Evolutionary conservation across 1,139 yeast species (phyloP).

Genomic region (Blastobotrys arbuscula): DNA sequence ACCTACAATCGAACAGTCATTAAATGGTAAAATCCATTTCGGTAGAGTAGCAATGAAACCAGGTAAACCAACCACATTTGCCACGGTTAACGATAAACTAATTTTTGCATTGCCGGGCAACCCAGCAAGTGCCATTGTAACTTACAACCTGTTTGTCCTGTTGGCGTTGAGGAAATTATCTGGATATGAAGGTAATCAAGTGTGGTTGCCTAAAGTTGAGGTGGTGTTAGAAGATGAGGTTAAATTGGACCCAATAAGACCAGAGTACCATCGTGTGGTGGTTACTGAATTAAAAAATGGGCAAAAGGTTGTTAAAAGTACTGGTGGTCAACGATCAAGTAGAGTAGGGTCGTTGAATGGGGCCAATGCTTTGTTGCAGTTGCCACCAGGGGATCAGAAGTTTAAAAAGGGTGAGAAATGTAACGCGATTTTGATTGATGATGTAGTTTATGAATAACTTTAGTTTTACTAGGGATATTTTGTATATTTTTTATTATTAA

Average conservation of each 20-base stretch:
- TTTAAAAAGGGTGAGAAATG: slow-evolving; percentile 2
- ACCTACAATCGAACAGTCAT: slow-evolving; percentile 39
- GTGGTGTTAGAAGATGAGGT: slow-evolving; percentile 33
- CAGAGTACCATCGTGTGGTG: slow-evolving; percentile 45
- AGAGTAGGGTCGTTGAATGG: slow-evolving; percentile 42
- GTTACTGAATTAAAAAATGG: slow-evolving; percentile 23
- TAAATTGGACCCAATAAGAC: slow-evolving; percentile 40
- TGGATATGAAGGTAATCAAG: slow-evolving; percentile 25
- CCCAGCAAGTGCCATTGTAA: slow-evolving; percentile 48
- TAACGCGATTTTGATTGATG: slow-evolving; percentile 11
- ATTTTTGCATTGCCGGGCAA: slow-evolving; percentile 50
- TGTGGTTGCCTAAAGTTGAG: slow-evolving; percentile 24
- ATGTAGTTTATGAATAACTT: too few relatives aligned
- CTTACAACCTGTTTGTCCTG: slow-evolving; percentile 43
- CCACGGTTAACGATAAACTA: slow-evolving; percentile 34
- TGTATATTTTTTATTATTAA: too few relatives aligned
- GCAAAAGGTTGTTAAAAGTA: slow-evolving; percentile 35
- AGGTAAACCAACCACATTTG: slow-evolving; percentile 51
- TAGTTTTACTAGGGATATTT: too few relatives aligned
- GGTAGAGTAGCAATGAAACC: slow-evolving; percentile 53
- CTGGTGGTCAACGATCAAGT: slow-evolving; percentile 47
- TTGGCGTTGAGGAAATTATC: slow-evolving; percentile 38
- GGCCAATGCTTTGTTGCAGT: slow-evolving; percentile 41
- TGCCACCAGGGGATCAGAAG: slow-evolving; percentile 30
- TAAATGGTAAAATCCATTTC: slow-evolving; percentile 44